phyloP scores from a whole-genome alignment of 768 basidiomycete genomes.

The Psilocybe subaeruginosa region DNA sequence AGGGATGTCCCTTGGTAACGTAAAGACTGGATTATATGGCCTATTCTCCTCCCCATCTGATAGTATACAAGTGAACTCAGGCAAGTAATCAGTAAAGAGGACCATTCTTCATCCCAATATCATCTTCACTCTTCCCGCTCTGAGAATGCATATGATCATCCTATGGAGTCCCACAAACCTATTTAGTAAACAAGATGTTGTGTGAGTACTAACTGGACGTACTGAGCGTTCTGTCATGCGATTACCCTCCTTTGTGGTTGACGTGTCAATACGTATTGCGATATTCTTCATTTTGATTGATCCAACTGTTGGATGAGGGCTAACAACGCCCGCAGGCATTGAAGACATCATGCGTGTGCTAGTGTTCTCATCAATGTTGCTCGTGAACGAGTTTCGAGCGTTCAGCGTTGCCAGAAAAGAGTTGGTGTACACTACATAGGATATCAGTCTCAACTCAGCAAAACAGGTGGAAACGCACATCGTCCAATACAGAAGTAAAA shows the following conservation, averaged over 20 bases:
- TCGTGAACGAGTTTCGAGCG: constrained; percentile 40
- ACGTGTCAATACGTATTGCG: constrained; percentile 38
- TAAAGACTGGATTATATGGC: too few species aligned
- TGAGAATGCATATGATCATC: background rate
- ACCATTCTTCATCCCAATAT: constrained; percentile 2
- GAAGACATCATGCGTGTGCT: constrained; percentile 35
- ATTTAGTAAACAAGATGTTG: background rate
- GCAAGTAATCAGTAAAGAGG: background rate
- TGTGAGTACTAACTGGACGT: background rate
- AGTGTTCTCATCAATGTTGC: constrained; percentile 30
- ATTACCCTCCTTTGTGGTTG: constrained; percentile 16
- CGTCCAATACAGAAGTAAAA: constrained; percentile 60
- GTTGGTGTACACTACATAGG: constrained; percentile 48
- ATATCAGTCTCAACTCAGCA: background rate
- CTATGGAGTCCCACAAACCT: background rate
- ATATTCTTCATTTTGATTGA: constrained; percentile 28
- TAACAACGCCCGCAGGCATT: constrained; percentile 29
- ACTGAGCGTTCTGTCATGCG: constrained; percentile 1
- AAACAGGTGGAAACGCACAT: constrained; percentile 29
- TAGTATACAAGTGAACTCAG: background rate
- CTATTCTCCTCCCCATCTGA: background rate
- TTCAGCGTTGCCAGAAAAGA: constrained; percentile 57
- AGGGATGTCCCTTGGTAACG: too few species aligned
- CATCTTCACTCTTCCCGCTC: constrained; percentile 1
- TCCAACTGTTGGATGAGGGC: constrained; percentile 11